Base-by-base conservation (phyloP, 164 flowering plant species). In the Litsea cubeba region DNA sequence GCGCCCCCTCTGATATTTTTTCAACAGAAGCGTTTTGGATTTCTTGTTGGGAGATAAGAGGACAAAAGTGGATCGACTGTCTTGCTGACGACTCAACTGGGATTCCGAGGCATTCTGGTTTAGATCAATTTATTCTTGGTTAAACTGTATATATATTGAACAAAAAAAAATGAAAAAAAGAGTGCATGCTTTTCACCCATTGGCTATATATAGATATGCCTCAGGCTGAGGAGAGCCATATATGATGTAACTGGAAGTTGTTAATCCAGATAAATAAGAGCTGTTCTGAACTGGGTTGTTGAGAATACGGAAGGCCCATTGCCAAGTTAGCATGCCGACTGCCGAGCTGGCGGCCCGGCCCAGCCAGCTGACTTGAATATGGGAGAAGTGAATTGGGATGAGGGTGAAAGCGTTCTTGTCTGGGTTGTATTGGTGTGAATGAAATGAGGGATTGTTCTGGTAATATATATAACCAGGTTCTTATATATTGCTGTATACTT, bases 401-500 rank as follows among this genome's bases (percentile, higher is more conserved):
- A 20, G 24, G 6, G 1, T 22, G 26, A 17, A 68, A 12, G 54
- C 22, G 28, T 67, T 68, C 25, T 68, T 74, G 71, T 70, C 24
- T 60, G 62, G 62, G 62, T 23, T 22, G 22, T 30, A 14, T 15
- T 15, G 28, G 65, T 74, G 76, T 30, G 35, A 65, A 65, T 73
- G 70, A 50, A 51, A 67, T 32, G 63, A 51, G 60, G 60, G 71
- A 25, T 28, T 74, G 65, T 73, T 68, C 20, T 57, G 65, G n/a
- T 68, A 50, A 7, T 49, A 22, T 8, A 64, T 73, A 50, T 66
- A 65, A 65, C 69, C 71, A 28, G 54, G 51, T 67, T 54, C 68
- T 70, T 25, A 74, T 64, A 70, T 32, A 57, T 35, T 32, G 71
- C 76, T 74, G 75, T 73, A 50, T 73, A 50, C 40, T 65, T 73